Percentiles rank a stretch among this genome's conserved stretches.
Evolutionary conservation across 768 basidiomycete genomes (phyloP).

Genomic region (Rhizopogon roseolus): DNA sequence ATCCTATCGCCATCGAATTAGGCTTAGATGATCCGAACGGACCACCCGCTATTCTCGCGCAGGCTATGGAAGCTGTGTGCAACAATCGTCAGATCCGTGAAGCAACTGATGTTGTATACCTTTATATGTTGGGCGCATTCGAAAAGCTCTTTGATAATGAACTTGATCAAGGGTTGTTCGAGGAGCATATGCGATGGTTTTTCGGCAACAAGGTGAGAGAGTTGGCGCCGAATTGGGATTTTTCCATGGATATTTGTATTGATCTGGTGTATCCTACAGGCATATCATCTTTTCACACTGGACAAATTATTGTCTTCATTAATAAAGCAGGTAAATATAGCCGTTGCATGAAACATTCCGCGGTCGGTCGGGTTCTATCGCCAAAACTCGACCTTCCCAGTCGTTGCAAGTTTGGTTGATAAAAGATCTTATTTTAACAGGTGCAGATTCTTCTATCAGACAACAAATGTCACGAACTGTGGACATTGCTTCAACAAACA

Average conservation of each 20-base stretch:
- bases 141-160: conserved; percentile 94
- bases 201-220: conserved; percentile 75
- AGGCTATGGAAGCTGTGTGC: conserved; percentile 53
- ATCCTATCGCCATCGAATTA: conserved; percentile 78
- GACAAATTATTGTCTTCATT: conserved; percentile 88
- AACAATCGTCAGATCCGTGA: conserved; percentile 44
- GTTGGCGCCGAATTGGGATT: neutral
- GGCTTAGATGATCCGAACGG: conserved; percentile 85
- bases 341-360: neutral
- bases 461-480: conserved; percentile 81
- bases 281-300: conserved; percentile 88
- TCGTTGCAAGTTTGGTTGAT: neutral
- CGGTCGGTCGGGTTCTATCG: neutral
- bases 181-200: conserved; percentile 94
- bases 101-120: conserved; percentile 70
- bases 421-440: conserved; percentile 33
- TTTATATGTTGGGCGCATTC: conserved; percentile 83
- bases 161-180: conserved; percentile 86
- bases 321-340: conserved; percentile 76
- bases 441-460: conserved; percentile 85
- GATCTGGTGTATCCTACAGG: conserved; percentile 45
- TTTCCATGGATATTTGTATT: neutral
- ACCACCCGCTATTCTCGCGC: conserved; percentile 56
- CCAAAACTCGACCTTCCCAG: neutral
- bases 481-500: conserved; percentile 65